Percentiles rank a stretch among this genome's conserved stretches.
Evolutionary conservation across 1,139 yeast species (phyloP).

Genomic region (Trichomonascaceae sp.): DNA sequence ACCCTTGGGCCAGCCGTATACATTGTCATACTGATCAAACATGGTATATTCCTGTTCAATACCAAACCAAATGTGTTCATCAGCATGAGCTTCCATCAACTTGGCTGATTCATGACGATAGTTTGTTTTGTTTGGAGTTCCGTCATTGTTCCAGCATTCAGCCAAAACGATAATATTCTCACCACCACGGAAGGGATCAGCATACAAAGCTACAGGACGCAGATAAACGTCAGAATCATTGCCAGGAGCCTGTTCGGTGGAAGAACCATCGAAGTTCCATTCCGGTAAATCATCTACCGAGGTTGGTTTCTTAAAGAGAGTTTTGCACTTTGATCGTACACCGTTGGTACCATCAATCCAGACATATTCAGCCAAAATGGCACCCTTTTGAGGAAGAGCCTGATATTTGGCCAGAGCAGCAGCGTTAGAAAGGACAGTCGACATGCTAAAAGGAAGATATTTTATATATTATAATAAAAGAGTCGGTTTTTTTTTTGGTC

Average conservation of each 20-base stretch:
- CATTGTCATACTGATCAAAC: conserved; percentile 83
- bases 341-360: conserved; percentile 96
- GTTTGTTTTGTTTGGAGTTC: conserved; percentile 97
- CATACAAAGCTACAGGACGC: conserved; percentile 89
- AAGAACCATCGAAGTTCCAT: conserved; percentile 99
- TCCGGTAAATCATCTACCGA: conserved; percentile 87
- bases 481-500: neutral
- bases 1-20: conserved; percentile 99
- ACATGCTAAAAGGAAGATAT: neutral
- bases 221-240: conserved; percentile 91
- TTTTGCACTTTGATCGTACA: conserved; percentile 91
- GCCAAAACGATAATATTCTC: conserved; percentile 92
- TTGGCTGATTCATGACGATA: conserved; percentile 97
- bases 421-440: conserved; percentile 27
- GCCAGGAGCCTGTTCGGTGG: conserved; percentile 98
- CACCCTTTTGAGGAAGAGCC: conserved; percentile 79
- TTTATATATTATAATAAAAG: neutral
- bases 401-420: conserved; percentile 64
- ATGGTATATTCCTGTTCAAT: conserved; percentile 97
- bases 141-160: conserved; percentile 98
- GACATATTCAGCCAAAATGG: conserved; percentile 89
- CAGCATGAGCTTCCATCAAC: conserved; percentile 87
- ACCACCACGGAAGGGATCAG: conserved; percentile 97
- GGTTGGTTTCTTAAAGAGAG: conserved; percentile 62
- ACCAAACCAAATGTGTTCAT: conserved; percentile 92